A percentile compares a stretch with the other conserved stretches of the same genome.
These are phyloP conservation scores for Craterostigma plantagineum DNA, from an alignment of 257 asterid species.

Conservation along the genomic window DNA sequence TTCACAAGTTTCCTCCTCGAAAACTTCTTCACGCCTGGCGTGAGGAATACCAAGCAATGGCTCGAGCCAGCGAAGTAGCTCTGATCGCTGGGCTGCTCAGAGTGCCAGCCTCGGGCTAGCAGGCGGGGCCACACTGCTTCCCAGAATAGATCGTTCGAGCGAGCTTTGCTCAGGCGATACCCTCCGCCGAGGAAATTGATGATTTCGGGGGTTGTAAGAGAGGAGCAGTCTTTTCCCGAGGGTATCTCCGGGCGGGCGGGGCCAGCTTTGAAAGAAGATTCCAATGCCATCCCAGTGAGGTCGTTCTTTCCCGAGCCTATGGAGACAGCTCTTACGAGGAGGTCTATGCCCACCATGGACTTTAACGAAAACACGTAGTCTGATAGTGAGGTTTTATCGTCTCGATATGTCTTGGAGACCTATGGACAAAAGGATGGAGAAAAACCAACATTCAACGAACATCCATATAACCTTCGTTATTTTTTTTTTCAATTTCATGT, in stretches of 20 bases:
- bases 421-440: conserved; percentile 18
- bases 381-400: conserved; percentile 27
- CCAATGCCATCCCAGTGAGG: conserved; percentile 39
- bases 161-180: conserved; percentile 63
- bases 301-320: conserved; percentile 48
- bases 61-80: conserved; percentile 17
- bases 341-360: conserved; percentile 33
- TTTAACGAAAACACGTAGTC: conserved; percentile 46
- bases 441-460: no score
- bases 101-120: conserved; percentile 74
- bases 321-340: conserved; percentile 51
- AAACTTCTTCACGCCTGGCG: conserved; percentile 44
- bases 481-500: neutral
- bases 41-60: conserved; percentile 35
- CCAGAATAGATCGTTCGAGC: conserved; percentile 69
- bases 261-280: conserved; percentile 22
- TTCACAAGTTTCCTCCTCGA: conserved; percentile 35
- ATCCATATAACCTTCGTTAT: no score
- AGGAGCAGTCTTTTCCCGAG: conserved; percentile 51
- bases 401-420: conserved; percentile 35
- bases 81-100: conserved; percentile 39
- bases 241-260: conserved; percentile 50
- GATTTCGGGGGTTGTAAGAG: conserved; percentile 43
- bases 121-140: conserved; percentile 95
- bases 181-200: conserved; percentile 48